These are phyloP conservation scores for Gastrolobium bilobum DNA, from an alignment of 306 rosid species.

Conservation along the genomic window DNA sequence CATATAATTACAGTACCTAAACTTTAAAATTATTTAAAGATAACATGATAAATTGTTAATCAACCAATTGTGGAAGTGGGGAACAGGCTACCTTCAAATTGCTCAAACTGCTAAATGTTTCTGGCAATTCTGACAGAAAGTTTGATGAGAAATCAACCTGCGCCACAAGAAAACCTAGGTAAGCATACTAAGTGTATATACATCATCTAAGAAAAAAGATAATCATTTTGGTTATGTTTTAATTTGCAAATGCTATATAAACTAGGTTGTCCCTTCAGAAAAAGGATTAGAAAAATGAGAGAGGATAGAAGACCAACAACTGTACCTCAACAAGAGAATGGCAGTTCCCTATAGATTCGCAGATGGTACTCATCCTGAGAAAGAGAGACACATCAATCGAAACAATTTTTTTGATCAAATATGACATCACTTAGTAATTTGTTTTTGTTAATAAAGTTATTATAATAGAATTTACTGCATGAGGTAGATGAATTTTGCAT, in stretches of 20 bases:
- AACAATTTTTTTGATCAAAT: conserved; percentile 4
- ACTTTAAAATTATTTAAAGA: background rate
- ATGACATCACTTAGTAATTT: background rate
- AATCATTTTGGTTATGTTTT: conserved; percentile 27
- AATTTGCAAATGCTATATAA: conserved; percentile 25
- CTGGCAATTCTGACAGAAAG: conserved; percentile 80
- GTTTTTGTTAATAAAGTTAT: background rate
- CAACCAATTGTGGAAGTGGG: background rate
- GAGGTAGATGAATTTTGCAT: background rate
- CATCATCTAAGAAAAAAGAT: background rate
- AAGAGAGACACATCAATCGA: conserved; percentile 34
- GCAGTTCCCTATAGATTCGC: conserved; percentile 70
- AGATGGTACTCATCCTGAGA: conserved; percentile 72
- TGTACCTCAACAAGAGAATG: conserved; percentile 86
- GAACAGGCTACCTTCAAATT: conserved; percentile 72
- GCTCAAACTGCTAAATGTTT: conserved; percentile 69
- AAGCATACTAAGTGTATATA: conserved; percentile 23
- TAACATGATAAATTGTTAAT: background rate
- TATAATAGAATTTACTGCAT: background rate
- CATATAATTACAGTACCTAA: background rate
- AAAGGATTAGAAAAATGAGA: conserved; percentile 8
- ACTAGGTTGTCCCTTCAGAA: conserved; percentile 1
- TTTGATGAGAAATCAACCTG: conserved; percentile 92
- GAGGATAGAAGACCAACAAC: conserved; percentile 31
- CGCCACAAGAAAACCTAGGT: conserved; percentile 34